Conservation (phyloP, 208 protist genomes). For the Trypanosoma caninum region DNA sequence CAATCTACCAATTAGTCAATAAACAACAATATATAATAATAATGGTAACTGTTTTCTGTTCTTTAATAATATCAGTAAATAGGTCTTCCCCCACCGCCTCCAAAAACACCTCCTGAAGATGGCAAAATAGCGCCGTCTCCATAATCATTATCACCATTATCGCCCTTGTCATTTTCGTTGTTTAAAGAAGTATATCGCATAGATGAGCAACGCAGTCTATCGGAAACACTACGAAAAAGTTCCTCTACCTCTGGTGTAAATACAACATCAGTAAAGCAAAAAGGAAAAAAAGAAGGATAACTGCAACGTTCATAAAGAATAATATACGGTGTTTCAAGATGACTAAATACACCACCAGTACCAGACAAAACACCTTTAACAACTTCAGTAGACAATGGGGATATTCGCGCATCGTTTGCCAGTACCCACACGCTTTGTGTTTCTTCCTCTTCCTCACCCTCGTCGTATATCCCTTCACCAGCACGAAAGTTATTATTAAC, state of each 20-base stretch:
- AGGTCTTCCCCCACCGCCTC: background rate
- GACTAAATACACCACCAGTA: slow-evolving; percentile 31
- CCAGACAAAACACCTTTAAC: slow-evolving; percentile 37
- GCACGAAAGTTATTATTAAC: background rate
- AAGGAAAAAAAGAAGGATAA: slow-evolving; percentile 8
- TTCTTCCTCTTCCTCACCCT: background rate
- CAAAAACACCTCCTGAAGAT: background rate
- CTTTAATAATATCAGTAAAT: no score
- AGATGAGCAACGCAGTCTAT: no score
- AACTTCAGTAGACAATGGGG: slow-evolving; percentile 16
- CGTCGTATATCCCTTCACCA: no score
- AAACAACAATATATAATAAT: no score
- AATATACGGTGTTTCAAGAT: slow-evolving; percentile 54
- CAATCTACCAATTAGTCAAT: background rate
- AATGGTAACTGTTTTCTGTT: no score
- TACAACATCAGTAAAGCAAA: background rate
- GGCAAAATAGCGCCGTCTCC: background rate
- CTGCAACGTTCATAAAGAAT: slow-evolving; percentile 52
- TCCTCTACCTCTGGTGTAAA: slow-evolving; percentile 1
- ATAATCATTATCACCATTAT: background rate
- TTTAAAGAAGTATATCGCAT: background rate
- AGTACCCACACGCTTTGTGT: slow-evolving; percentile 37
- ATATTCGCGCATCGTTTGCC: slow-evolving; percentile 55
- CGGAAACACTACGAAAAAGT: slow-evolving; percentile 1
- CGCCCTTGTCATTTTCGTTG: background rate